phyloP scores from a whole-genome alignment of 1,139 yeast species.

The Lodderomyces oxycetoniae region DNA sequence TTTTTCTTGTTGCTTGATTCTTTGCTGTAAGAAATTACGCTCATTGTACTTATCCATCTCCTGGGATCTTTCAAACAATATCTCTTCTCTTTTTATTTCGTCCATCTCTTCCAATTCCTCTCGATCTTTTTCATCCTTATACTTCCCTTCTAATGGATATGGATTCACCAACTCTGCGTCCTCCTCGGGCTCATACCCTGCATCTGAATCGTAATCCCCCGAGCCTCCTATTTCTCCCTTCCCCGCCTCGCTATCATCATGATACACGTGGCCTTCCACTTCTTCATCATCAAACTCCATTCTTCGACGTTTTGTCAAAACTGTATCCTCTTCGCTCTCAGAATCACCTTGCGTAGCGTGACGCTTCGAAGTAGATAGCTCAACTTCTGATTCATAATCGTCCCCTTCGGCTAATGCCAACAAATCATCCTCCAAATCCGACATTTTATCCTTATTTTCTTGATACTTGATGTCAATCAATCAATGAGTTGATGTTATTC shows the following conservation, averaged over 20 bases:
- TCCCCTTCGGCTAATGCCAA: slow-evolving; percentile 83
- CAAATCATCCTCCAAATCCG: slow-evolving; percentile 82
- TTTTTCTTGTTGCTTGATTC: slow-evolving; percentile 56
- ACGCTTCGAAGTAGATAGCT: slow-evolving; percentile 18
- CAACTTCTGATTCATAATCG: slow-evolving; percentile 26
- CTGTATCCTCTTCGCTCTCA: slow-evolving; percentile 29
- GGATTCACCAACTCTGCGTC: slow-evolving; percentile 54
- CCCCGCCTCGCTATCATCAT: slow-evolving; percentile 18
- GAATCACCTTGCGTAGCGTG: slow-evolving; percentile 20
- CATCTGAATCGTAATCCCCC: slow-evolving; percentile 15
- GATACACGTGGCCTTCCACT: slow-evolving; percentile 15
- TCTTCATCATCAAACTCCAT: slow-evolving; percentile 18
- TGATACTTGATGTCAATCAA: neutral
- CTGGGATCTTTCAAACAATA: slow-evolving; percentile 86
- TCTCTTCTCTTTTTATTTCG: slow-evolving; percentile 87
- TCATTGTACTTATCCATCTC: slow-evolving; percentile 86
- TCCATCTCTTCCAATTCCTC: slow-evolving; percentile 66
- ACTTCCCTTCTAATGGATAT: slow-evolving; percentile 90
- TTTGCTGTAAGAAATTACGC: slow-evolving; percentile 72
- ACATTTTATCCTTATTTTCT: slow-evolving; percentile 22
- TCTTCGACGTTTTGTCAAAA: slow-evolving; percentile 15
- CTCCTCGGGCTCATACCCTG: slow-evolving; percentile 21
- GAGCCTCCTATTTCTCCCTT: slow-evolving; percentile 15
- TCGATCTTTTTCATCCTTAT: slow-evolving; percentile 76
- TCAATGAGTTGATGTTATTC: too few relatives aligned